Conservation (phyloP, 2,329 filamentous ascomycete species). For the Eutypa lata region DNA sequence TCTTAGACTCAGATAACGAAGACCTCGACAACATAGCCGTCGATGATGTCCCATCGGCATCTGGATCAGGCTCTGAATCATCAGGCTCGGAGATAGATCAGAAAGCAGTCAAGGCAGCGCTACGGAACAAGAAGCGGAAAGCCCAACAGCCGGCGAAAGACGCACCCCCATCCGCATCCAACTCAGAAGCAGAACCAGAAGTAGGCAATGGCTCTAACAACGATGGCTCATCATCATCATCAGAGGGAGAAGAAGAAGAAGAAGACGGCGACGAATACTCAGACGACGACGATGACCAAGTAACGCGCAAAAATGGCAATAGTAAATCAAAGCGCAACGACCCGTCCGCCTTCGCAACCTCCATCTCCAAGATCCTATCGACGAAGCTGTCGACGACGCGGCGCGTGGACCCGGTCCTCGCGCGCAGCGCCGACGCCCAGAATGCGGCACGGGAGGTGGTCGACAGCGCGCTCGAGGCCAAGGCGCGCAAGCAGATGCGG, state of each 20-base stretch:
- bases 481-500: constrained; percentile 74
- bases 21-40: constrained; percentile 51
- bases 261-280: constrained; percentile 39
- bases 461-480: constrained; percentile 76
- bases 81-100: constrained; percentile 19
- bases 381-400: constrained; percentile 83
- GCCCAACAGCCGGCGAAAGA: constrained; percentile 18
- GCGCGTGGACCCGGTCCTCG: constrained; percentile 85
- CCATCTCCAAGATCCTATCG: constrained; percentile 86
- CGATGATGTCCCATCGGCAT: constrained; percentile 43
- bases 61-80: constrained; percentile 28
- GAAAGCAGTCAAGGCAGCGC: constrained; percentile 18
- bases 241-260: constrained; percentile 37
- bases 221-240: constrained; percentile 17
- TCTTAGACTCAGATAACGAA: constrained; percentile 56
- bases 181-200: constrained; percentile 20
- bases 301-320: constrained; percentile 26
- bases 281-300: constrained; percentile 17
- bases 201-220: constrained; percentile 23
- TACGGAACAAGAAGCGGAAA: constrained; percentile 15
- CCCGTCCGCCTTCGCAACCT: constrained; percentile 84
- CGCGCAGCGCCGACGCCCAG: constrained; percentile 73
- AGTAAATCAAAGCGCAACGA: constrained; percentile 82
- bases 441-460: constrained; percentile 69
- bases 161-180: constrained; percentile 15